Conservation (phyloP, 2,329 filamentous ascomycete genomes). For the Pseudocercospora pini-densiflorae region DNA sequence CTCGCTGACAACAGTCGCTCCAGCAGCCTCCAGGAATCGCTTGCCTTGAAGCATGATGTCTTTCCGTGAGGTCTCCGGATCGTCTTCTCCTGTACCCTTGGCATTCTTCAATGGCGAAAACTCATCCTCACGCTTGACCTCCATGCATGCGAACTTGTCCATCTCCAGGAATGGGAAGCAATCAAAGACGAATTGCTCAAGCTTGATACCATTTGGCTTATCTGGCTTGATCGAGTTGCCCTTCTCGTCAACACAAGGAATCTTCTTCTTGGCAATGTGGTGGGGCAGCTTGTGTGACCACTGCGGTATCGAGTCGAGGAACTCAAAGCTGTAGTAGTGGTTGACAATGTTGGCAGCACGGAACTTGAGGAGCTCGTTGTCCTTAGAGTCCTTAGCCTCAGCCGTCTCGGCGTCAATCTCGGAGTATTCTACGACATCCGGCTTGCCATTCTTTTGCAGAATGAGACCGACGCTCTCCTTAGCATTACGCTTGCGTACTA, state of each 20-base stretch:
- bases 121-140: conserved; percentile 95
- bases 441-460: conserved; percentile 90
- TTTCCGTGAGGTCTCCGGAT: conserved; percentile 87
- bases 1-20: conserved; percentile 73
- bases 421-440: conserved; percentile 97
- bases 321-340: conserved; percentile 97
- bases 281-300: conserved; percentile 89
- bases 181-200: conserved; percentile 99
- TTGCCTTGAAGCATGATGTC: conserved; percentile 91
- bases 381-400: conserved; percentile 84
- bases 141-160: conserved; percentile 90
- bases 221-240: conserved; percentile 86
- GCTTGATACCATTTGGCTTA: conserved; percentile 97
- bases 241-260: conserved; percentile 76
- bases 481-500: conserved; percentile 97
- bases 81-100: conserved; percentile 83
- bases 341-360: conserved; percentile 99
- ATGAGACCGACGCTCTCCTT: conserved; percentile 96
- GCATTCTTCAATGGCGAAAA: conserved; percentile 98
- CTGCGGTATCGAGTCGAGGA: conserved; percentile 85
- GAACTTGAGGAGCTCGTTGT: conserved; percentile 86
- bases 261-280: conserved; percentile 98
- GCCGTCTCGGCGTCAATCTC: conserved; percentile 71
- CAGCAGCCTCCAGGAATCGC: conserved; percentile 81
- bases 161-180: conserved; percentile 90